Base-by-base conservation (phyloP, 805 yeast species). In the Yueomyces sinensis region DNA sequence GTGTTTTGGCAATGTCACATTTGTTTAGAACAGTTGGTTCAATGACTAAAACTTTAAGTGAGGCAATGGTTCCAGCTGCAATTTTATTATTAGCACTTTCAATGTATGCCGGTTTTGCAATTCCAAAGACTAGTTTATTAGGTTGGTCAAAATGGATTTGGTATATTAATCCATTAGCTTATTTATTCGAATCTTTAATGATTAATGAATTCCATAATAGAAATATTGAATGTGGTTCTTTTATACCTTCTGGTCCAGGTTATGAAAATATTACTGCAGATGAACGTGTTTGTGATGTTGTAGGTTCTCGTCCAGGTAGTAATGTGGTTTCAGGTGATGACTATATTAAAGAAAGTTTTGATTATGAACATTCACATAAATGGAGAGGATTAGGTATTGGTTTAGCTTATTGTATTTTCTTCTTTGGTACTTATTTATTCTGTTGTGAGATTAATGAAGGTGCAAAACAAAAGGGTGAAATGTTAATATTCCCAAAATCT, bases 381-480 rank as follows among this genome's bases (percentile, higher is more conserved):
- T 76, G 83, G 82, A 66, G 82, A 58, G 69, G 75, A 44, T 64
- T 61, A 40, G 82, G 87, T 52, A 76, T 82, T 42, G 54, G 64
- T 28, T 33, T 75, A 39, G 83, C 65, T 1, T 81, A 67, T 49
- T 55, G 58, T 17, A 37, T 76, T 30, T 65, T 73, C 53, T 75
- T 79, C 56, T 62, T 76, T 35, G 47, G 42, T 34, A 60, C 70
- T 9, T 77, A 78, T 51, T 52, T 80, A 39, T 25, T 59, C 3
- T 59, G 73, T 38, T 66, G 73, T 35, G 87, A 80, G 50, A 58
- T 47, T 41, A 72, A 73, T 45, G 68, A 66, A 48, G 74, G 77
- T 50, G 72, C 81, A 3, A 64, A 67, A 62, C 81, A 74, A 54
- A 73, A 73, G 56, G 87, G 87, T 63, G 87, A 79, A 54, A 64